Evolutionary conservation across 768 basidiomycete species (phyloP).

Genomic region (Podaxis sp.): DNA sequence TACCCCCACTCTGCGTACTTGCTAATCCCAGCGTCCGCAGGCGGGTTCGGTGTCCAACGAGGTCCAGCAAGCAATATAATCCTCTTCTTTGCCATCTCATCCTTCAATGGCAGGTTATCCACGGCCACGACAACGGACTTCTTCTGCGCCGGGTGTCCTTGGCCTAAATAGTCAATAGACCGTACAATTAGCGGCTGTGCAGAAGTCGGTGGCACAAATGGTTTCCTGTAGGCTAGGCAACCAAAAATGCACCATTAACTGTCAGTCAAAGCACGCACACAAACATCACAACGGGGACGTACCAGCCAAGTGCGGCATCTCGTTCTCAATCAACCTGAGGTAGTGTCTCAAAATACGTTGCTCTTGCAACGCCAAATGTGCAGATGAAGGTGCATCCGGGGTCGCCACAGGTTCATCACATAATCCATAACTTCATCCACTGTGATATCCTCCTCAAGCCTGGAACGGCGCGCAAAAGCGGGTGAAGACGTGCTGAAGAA

Average conservation of each 20-base stretch:
- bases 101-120: constrained; percentile 63
- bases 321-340: constrained; percentile 83
- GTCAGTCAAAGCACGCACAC: constrained; percentile 4
- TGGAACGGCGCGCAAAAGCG: constrained; percentile 32
- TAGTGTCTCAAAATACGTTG: constrained; percentile 76
- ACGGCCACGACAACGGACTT: constrained; percentile 75
- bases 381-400: constrained; percentile 67
- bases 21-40: constrained; percentile 63
- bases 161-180: constrained; percentile 74
- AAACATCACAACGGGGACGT: constrained; percentile 13
- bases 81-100: constrained; percentile 71
- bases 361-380: constrained; percentile 71
- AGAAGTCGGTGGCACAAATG: constrained; percentile 66
- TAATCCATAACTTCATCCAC: constrained; percentile 42
- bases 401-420: constrained; percentile 41
- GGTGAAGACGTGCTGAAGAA: constrained; percentile 26
- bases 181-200: constrained; percentile 66
- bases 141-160: constrained; percentile 69
- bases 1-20: constrained; percentile 49
- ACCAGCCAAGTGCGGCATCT: constrained; percentile 88
- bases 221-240: constrained; percentile 71
- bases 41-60: constrained; percentile 78
- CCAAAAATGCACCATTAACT: neutral
- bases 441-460: constrained; percentile 37
- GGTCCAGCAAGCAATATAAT: constrained; percentile 87